Evolutionary conservation across 345 rosid species (phyloP).

Genomic region (Rhodomyrtus tomentosa): DNA sequence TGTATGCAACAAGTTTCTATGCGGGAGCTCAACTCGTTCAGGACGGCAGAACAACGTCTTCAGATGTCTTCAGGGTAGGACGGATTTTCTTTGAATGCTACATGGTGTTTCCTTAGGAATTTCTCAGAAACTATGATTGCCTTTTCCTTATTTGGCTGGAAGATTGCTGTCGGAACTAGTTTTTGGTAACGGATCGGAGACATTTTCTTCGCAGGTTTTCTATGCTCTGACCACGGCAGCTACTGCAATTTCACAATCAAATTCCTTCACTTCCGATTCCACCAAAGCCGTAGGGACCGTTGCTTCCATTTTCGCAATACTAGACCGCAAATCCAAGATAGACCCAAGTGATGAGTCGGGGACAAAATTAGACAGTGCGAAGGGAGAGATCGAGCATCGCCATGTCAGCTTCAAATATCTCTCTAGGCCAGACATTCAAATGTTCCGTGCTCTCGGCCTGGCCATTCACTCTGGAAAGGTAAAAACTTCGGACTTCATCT

Average conservation of each 20-base stretch:
- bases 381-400: slow-evolving; percentile 60
- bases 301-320: slow-evolving; percentile 57
- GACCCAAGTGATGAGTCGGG: slow-evolving; percentile 73
- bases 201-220: slow-evolving; percentile 37
- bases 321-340: slow-evolving; percentile 58
- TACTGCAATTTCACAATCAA: slow-evolving; percentile 59
- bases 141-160: neutral
- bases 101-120: neutral
- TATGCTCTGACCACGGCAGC: slow-evolving; percentile 66
- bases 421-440: slow-evolving; percentile 61
- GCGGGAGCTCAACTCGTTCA: slow-evolving; percentile 66
- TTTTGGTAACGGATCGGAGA: neutral
- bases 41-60: slow-evolving; percentile 34
- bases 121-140: neutral
- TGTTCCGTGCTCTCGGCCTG: slow-evolving; percentile 49
- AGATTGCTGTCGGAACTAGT: neutral
- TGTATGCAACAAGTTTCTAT: slow-evolving; percentile 63
- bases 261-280: slow-evolving; percentile 58
- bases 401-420: slow-evolving; percentile 72
- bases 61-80: slow-evolving; percentile 55
- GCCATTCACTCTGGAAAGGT: slow-evolving; percentile 69
- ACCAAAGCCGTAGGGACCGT: slow-evolving; percentile 44
- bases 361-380: slow-evolving; percentile 28
- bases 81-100: neutral
- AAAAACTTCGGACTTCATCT: neutral